These are phyloP conservation scores for Inonotus obliquus DNA, from an alignment of 1,284 basidiomycete species.

Conservation along the genomic window DNA sequence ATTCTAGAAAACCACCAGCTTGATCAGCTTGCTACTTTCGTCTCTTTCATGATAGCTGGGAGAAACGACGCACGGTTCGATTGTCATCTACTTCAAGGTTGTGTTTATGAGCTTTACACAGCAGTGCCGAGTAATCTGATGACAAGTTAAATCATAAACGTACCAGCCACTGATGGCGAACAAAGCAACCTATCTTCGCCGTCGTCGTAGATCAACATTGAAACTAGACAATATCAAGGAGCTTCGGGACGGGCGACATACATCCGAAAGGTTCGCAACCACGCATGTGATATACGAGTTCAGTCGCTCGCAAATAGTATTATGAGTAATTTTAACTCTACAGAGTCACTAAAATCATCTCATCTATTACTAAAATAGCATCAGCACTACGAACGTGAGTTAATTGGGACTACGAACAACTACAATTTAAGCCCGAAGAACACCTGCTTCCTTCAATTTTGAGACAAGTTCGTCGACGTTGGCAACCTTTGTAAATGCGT, in stretches of 20 bases:
- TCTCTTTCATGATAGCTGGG: no score
- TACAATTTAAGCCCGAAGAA: slow-evolving; percentile 29
- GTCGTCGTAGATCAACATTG: background rate
- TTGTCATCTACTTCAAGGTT: no score
- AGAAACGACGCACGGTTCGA: no score
- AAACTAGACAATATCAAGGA: background rate
- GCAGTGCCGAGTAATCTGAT: background rate
- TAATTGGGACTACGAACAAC: background rate
- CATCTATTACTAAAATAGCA: background rate
- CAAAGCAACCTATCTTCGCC: background rate
- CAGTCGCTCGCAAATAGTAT: no score
- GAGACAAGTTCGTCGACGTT: slow-evolving; percentile 87
- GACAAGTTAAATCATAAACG: background rate
- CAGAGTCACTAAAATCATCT: background rate
- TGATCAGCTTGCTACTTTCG: no score
- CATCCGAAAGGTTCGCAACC: background rate
- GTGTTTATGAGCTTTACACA: background rate
- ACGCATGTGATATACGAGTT: no score
- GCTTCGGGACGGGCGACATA: background rate
- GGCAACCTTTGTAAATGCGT: slow-evolving; percentile 46
- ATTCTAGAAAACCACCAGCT: no score
- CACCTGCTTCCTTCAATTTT: slow-evolving; percentile 89
- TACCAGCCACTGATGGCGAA: background rate
- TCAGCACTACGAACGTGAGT: background rate
- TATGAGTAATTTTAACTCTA: background rate